A percentile compares a stretch with the other conserved stretches of the same genome.
Conservation (phyloP, 129 eudicot species). For the Kitagawia praeruptora region DNA sequence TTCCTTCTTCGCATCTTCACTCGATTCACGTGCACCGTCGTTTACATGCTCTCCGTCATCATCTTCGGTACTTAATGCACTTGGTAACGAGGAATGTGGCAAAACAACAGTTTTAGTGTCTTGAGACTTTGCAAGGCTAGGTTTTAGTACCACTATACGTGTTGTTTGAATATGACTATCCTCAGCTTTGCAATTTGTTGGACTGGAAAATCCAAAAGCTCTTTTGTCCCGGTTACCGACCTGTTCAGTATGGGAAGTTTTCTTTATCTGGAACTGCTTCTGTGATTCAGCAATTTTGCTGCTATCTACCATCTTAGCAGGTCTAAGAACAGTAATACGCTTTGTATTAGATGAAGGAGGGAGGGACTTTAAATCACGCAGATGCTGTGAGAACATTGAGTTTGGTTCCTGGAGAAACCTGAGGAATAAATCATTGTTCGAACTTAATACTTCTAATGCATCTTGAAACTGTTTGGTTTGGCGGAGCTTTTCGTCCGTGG, state of each 20-base stretch:
- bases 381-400: conserved; percentile 55
- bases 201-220: conserved; percentile 34
- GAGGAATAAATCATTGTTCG: conserved; percentile 72
- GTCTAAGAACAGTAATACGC: conserved; percentile 87
- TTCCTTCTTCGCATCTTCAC: conserved; percentile 51
- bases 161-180: conserved; percentile 56
- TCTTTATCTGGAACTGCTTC: conserved; percentile 32
- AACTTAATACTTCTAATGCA: conserved; percentile 76
- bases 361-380: conserved; percentile 30
- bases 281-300: conserved; percentile 29
- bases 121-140: conserved; percentile 52
- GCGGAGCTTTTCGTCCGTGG: conserved; percentile 74
- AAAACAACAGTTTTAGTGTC: conserved; percentile 39
- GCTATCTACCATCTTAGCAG: conserved; percentile 55
- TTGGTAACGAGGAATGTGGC: conserved; percentile 46
- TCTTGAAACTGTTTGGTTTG: conserved; percentile 91
- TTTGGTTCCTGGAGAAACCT: conserved; percentile 83
- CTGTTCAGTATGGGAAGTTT: conserved; percentile 21
- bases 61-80: conserved; percentile 29
- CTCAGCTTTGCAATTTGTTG: conserved; percentile 31
- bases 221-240: conserved; percentile 27
- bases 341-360: conserved; percentile 65
- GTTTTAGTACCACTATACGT: conserved; percentile 81
- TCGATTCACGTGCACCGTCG: conserved; percentile 39
- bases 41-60: conserved; percentile 40